A percentile compares a stretch with the other conserved stretches of the same genome.
Conservation (phyloP, 140 eudicot genomes). For the Stevia rebaudiana region DNA sequence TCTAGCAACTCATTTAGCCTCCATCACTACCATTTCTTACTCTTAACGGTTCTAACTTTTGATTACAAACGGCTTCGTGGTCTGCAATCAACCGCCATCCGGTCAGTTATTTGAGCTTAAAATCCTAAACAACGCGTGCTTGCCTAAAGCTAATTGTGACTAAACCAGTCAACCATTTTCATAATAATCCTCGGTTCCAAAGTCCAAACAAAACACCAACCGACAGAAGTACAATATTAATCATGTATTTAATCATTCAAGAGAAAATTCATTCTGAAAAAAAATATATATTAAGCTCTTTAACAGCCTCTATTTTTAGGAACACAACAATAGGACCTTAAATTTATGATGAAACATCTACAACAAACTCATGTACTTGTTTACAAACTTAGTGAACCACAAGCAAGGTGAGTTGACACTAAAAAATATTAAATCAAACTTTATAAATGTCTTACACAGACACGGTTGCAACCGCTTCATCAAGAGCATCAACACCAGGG, state of each 20-base stretch:
- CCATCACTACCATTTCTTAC: neutral
- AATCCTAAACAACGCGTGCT: neutral
- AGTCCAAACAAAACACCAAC: no score
- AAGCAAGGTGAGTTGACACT: constrained; percentile 19
- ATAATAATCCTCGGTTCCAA: neutral
- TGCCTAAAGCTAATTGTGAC: neutral
- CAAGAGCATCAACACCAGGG: constrained; percentile 65
- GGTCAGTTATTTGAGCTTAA: neutral
- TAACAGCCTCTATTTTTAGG: constrained; percentile 9
- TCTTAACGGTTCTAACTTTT: constrained; percentile 13
- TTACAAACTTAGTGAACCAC: constrained; percentile 30
- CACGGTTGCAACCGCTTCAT: constrained; percentile 39
- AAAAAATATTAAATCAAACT: constrained; percentile 25
- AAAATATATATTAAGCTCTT: constrained; percentile 19
- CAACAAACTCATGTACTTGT: constrained; percentile 42
- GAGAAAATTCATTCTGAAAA: constrained; percentile 12
- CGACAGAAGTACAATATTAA: no score
- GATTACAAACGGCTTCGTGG: constrained; percentile 20
- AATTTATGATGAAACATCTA: constrained; percentile 37
- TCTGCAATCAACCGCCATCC: constrained; percentile 13
- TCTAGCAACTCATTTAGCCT: constrained; percentile 1
- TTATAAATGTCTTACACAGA: constrained; percentile 34
- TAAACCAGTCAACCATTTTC: neutral
- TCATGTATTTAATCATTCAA: neutral
- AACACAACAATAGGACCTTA: constrained; percentile 29